A percentile compares a stretch with the other conserved stretches of the same genome.
phyloP scores from a whole-genome alignment of 2,329 filamentous ascomycete genomes.

The Ceratocystis cacaofunesta region DNA sequence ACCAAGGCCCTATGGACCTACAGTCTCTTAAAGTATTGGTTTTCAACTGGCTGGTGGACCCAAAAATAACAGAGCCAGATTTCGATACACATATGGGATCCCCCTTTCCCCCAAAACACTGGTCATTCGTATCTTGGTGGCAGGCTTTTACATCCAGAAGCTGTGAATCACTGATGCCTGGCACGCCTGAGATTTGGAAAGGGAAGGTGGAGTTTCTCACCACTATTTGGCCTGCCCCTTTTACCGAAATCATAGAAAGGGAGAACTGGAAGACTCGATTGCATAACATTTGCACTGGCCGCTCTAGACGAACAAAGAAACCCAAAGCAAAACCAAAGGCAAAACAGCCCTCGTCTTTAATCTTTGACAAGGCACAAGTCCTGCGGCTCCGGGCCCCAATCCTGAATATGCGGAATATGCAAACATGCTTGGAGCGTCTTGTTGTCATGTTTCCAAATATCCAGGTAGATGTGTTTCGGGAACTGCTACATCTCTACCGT shows the following conservation, averaged over 20 bases:
- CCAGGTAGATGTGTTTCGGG: conserved; percentile 68
- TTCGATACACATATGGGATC: not conserved
- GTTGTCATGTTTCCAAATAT: conserved; percentile 63
- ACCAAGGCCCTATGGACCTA: not conserved
- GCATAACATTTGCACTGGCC: not conserved
- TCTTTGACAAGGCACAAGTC: not conserved
- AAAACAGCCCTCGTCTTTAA: not conserved
- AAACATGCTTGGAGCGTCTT: conserved; percentile 43
- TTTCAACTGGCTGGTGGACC: not conserved
- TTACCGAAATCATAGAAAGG: not conserved
- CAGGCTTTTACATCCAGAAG: not conserved
- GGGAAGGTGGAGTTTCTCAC: not conserved
- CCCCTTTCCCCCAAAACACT: not conserved
- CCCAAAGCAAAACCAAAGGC: not conserved
- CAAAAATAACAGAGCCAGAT: not conserved
- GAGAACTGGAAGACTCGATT: not conserved
- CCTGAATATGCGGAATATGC: not conserved
- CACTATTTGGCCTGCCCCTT: not conserved
- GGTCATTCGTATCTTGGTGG: not conserved
- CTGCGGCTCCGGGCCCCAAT: not conserved
- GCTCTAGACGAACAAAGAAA: not conserved
- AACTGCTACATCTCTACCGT: conserved; percentile 62
- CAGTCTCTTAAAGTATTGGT: not conserved
- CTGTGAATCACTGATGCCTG: not conserved
- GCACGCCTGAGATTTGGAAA: not conserved